phyloP scores from a whole-genome alignment of 495 filamentous ascomycete species.

The Aspergillus ellipticus region DNA sequence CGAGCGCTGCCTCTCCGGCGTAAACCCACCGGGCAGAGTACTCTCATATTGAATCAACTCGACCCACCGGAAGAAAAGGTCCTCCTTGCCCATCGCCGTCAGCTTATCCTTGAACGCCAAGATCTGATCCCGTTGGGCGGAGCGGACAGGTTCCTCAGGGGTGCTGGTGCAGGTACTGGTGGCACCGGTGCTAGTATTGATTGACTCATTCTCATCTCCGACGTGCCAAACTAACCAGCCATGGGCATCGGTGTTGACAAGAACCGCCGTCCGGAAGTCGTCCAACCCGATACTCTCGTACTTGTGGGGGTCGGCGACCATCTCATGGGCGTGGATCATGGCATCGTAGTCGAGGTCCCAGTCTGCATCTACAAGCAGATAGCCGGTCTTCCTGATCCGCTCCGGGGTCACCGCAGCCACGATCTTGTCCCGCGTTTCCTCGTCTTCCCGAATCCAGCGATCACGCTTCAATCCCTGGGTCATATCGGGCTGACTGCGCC shows the following conservation, averaged over 20 bases:
- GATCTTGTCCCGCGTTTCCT: slow-evolving; percentile 47
- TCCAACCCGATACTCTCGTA: slow-evolving; percentile 46
- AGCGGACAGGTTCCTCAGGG: slow-evolving; percentile 45
- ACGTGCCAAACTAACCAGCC: slow-evolving; percentile 63
- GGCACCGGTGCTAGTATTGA: too few species aligned
- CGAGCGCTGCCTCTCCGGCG: slow-evolving; percentile 59
- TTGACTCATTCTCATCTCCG: slow-evolving; percentile 41
- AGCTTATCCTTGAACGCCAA: slow-evolving; percentile 69
- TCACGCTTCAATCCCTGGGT: slow-evolving; percentile 37
- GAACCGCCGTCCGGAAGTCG: slow-evolving; percentile 59
- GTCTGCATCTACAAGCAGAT: slow-evolving; percentile 68
- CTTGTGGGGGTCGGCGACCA: slow-evolving; percentile 50
- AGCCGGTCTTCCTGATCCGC: slow-evolving; percentile 69
- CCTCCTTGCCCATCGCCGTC: slow-evolving; percentile 69
- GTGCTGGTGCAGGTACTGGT: slow-evolving; percentile 8
- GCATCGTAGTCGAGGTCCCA: slow-evolving; percentile 78
- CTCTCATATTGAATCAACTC: slow-evolving; percentile 83
- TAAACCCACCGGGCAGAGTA: slow-evolving; percentile 67
- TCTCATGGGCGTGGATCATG: slow-evolving; percentile 64
- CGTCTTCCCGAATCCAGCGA: slow-evolving; percentile 43
- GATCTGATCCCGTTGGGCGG: slow-evolving; percentile 54
- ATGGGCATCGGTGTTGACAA: slow-evolving; percentile 59
- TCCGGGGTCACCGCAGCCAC: slow-evolving; percentile 61
- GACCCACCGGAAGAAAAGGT: slow-evolving; percentile 80
- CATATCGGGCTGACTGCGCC: slow-evolving; percentile 52